Evolutionary conservation across 1,139 yeast genomes (phyloP).

Genomic region (Trichomonascaceae sp.): DNA sequence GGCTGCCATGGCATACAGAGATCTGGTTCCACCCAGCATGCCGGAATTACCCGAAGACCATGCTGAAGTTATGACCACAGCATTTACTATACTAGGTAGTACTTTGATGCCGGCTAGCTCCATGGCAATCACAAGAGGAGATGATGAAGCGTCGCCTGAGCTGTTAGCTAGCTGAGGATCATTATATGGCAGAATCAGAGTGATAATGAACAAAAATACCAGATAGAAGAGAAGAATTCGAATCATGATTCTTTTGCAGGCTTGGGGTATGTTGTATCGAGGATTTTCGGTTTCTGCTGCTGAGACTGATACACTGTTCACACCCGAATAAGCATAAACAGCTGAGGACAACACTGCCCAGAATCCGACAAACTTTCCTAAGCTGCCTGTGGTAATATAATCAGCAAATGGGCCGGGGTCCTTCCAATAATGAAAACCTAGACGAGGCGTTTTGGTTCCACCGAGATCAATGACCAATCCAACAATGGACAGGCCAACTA

Average conservation of each 20-base stretch:
- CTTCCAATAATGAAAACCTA: slow-evolving; percentile 84
- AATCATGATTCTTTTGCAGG: slow-evolving; percentile 66
- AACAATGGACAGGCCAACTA: slow-evolving; percentile 22
- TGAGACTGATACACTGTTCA: slow-evolving; percentile 72
- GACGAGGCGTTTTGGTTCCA: slow-evolving; percentile 23
- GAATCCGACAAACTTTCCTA: slow-evolving; percentile 25
- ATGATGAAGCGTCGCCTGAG: slow-evolving; percentile 43
- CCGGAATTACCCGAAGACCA: slow-evolving; percentile 67
- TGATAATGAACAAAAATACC: slow-evolving; percentile 63
- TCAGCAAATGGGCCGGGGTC: slow-evolving; percentile 64
- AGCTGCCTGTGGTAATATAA: slow-evolving; percentile 43
- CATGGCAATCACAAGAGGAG: slow-evolving; percentile 67
- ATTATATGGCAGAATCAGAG: slow-evolving; percentile 66
- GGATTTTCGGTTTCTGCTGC: slow-evolving; percentile 82
- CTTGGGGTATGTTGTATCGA: slow-evolving; percentile 67
- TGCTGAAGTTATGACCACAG: slow-evolving; percentile 58
- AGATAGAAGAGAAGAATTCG: slow-evolving; percentile 71
- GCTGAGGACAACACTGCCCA: slow-evolving; percentile 53
- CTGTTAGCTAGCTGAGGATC: slow-evolving; percentile 39
- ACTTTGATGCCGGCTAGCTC: slow-evolving; percentile 52
- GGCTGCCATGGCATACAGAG: slow-evolving; percentile 44
- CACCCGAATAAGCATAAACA: slow-evolving; percentile 41
- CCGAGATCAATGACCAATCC: slow-evolving; percentile 33
- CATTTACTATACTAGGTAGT: slow-evolving; percentile 61
- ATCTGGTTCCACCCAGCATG: slow-evolving; percentile 51